Percentiles rank a stretch among this genome's conserved stretches.
Conservation (phyloP, 2,329 filamentous ascomycete genomes). For the Diaporthe destruens region DNA sequence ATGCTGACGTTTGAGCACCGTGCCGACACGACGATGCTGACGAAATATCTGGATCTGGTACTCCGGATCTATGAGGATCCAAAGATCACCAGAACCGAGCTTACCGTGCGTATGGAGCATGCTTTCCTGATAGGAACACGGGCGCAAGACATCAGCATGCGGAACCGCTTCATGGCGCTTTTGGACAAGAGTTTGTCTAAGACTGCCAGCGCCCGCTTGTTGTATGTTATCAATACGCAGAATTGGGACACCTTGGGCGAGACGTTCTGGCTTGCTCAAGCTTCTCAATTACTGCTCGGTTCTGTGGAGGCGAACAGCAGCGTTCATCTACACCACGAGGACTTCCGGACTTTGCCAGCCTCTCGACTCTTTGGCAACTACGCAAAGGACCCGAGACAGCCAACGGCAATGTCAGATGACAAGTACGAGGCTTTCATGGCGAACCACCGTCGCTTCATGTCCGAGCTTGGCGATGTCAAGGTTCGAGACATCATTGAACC, state of each 20-base stretch:
- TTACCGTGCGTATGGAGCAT: slow-evolving; percentile 97
- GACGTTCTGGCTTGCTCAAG: slow-evolving; percentile 97
- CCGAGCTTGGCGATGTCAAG: slow-evolving; percentile 86
- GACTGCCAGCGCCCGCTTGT: slow-evolving; percentile 87
- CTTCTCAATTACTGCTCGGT: slow-evolving; percentile 91
- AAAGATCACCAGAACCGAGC: slow-evolving; percentile 92
- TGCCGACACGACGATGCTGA: slow-evolving; percentile 84
- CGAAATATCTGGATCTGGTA: slow-evolving; percentile 94
- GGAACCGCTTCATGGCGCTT: slow-evolving; percentile 95
- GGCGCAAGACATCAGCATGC: slow-evolving; percentile 95
- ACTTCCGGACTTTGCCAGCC: slow-evolving; percentile 82
- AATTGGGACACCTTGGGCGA: slow-evolving; percentile 97
- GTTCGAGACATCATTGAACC: slow-evolving; percentile 91
- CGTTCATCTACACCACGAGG: slow-evolving; percentile 83
- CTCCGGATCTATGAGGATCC: slow-evolving; percentile 98
- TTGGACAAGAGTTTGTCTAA: slow-evolving; percentile 96
- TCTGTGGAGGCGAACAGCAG: slow-evolving; percentile 87
- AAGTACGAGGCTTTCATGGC: slow-evolving; percentile 84
- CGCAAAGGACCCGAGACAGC: slow-evolving; percentile 74
- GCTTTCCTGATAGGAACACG: slow-evolving; percentile 96
- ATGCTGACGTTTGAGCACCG: slow-evolving; percentile 97
- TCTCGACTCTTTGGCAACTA: slow-evolving; percentile 82
- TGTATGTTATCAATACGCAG: slow-evolving; percentile 89
- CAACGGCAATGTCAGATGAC: slow-evolving; percentile 81
- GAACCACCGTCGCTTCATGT: slow-evolving; percentile 84